A percentile compares a stretch with the other conserved stretches of the same genome.
Conservation (phyloP, 306 rosid species). For the barrel medic (Medicago truncatula) region MtrunA17r5.0-ANR NC_053043.1:7168501-7169000, state of each 20-base stretch:
- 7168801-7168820: neutral
- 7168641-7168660: constrained; percentile 16
- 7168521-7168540: constrained; percentile 27
- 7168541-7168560: constrained; percentile 32
- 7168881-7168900: constrained; percentile 32
- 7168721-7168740: constrained; percentile 36
- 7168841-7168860: constrained; percentile 37
- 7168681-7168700: constrained; percentile 4
- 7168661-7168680: constrained; percentile 25
- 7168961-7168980: constrained; percentile 1
- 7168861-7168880: constrained; percentile 8
- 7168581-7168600: neutral
- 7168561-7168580: constrained; percentile 38
- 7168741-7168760: constrained; percentile 20
- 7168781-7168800: constrained; percentile 4
- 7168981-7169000: neutral
- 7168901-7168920: constrained; percentile 35
- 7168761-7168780: neutral
- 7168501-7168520: neutral
- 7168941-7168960: constrained; percentile 16
- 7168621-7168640: constrained; percentile 29
- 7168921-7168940: constrained; percentile 44
- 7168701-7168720: constrained; percentile 36
- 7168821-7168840: constrained; percentile 9
- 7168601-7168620: neutral